Base-by-base conservation (phyloP, 257 asterid genomes). In the Hygrophila difformis region DNA sequence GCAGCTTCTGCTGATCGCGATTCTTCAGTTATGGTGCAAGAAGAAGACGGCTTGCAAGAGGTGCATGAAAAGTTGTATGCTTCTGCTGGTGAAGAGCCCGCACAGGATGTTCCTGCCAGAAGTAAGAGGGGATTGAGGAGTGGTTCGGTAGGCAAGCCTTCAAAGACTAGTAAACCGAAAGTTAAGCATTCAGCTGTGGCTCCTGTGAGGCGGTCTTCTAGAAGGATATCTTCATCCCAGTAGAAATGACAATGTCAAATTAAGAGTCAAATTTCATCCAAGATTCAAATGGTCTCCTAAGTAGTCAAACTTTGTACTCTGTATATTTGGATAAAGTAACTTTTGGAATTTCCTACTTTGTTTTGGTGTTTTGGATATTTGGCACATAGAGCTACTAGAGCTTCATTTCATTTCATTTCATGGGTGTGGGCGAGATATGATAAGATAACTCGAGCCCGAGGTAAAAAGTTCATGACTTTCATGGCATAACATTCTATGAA, bases 191-290 rank as follows among this genome's bases (percentile, higher is more conserved):
- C 39, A 39, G 8, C 48, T 45, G 44, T 39, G 44, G 33, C 61
- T 42, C 48, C 67, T 39, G 53, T 71, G 14, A 55, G 42, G 59
- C 56, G 49, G 64, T 56, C 66, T 45, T 44, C 69, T 43, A 26
- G 31, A 26, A 26, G 31, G 7, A 5, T 3, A 5, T 26, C 31
- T 3, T 26, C 7, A 26, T 3, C 31, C 4, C 31, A 26, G 31
- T 26, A 0, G 31, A n/a, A n/a, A n/a, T n/a, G n/a, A n/a, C n/a
- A n/a, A n/a, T n/a, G n/a, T n/a, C n/a, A n/a, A n/a, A n/a, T n/a
- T n/a, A n/a, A n/a, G n/a, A n/a, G n/a, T n/a, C n/a, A n/a, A n/a
- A n/a, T n/a, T n/a, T n/a, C n/a, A n/a, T n/a, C 59, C 43, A 16
- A 57, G 51, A 37, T 56, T 33, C 46, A 65, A 21, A 59, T 53